These are phyloP conservation scores for Orobanche coerulescens DNA, from an alignment of 257 asterid genomes.

Conservation along the genomic window DNA sequence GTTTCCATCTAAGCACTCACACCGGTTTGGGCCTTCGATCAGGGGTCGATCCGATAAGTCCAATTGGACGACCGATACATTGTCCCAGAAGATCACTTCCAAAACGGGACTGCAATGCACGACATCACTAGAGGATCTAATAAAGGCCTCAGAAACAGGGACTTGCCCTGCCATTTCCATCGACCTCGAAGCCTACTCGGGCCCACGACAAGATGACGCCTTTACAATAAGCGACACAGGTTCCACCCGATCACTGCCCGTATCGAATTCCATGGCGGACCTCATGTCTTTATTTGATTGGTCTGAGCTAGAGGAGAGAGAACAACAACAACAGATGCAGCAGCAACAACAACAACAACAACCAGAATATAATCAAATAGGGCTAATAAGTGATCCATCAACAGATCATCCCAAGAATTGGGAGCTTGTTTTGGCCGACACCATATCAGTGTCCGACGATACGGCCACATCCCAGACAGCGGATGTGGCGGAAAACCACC, in stretches of 20 bases:
- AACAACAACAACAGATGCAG: not conserved
- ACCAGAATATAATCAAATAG: no score
- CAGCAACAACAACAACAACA: conserved; percentile 8
- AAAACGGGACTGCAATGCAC: conserved; percentile 35
- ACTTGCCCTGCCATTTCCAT: conserved; percentile 54
- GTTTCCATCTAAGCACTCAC: conserved; percentile 32
- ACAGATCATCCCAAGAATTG: conserved; percentile 33
- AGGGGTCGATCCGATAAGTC: conserved; percentile 30
- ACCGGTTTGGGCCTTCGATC: not conserved
- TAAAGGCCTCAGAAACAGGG: conserved; percentile 51
- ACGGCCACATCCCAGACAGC: not conserved
- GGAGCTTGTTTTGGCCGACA: conserved; percentile 48
- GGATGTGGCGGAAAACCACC: not conserved
- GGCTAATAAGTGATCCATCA: no score
- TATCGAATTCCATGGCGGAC: conserved; percentile 45
- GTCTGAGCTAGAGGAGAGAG: conserved; percentile 30
- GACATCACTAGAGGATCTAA: conserved; percentile 56
- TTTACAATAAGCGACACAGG: conserved; percentile 34
- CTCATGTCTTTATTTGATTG: conserved; percentile 49
- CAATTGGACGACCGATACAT: conserved; percentile 11
- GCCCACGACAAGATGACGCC: conserved; percentile 27
- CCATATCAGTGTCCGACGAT: conserved; percentile 14
- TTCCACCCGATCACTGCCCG: conserved; percentile 54
- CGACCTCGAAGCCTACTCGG: conserved; percentile 54
- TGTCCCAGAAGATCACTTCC: conserved; percentile 15